Base-by-base conservation (phyloP, 2,329 filamentous ascomycete genomes). In the Cladosporium colombiae region DNA sequence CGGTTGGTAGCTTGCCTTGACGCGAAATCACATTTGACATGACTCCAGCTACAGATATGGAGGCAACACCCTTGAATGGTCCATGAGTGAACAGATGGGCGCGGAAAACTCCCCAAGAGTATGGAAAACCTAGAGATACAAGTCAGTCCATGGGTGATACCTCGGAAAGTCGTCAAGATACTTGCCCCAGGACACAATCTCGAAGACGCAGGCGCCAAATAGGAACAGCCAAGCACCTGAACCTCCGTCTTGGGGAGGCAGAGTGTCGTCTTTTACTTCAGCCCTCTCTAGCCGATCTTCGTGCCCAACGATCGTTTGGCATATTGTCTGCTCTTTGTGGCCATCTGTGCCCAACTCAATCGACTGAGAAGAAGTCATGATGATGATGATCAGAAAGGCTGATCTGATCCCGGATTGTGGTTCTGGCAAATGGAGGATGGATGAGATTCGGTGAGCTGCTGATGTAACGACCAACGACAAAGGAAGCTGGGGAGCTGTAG, bases 161-260 rank as follows among this genome's bases (percentile, higher is more conserved):
- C 37, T 7, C 16, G 7, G 8, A 1, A 6, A n/a, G 16, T 18
- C 37, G 16, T 6, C 5, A 18, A 18, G 16, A 40, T 40, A 53
- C 25, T 29, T 8, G 16, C 50, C 50, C 50, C 50, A 53, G n/a
- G 50, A 53, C 16, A 53, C 50, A n/a, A 53, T 53, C 14, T 53
- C 50, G 7, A 53, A 53, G 50, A 53, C 50, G 18, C 50, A 53
- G 7, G 50, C 50, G 13, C 50, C 50, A 29, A 53, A 53, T 13
- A 53, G 29, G 50, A 53, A 53, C 14, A 53, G 18, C 50, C 50
- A 53, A n/a, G 50, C 50, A 53, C 50, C 50, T 18, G 50, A 29
- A 23, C 50, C 50, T 14, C 50, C 50, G 10, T 53, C 50, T 25
- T 53, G 25, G 16, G 50, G 50, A 10, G 50, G 50, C 50, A 53